phyloP scores from a whole-genome alignment of 441 rosid genomes.

The Isatis lusitanica region DNA sequence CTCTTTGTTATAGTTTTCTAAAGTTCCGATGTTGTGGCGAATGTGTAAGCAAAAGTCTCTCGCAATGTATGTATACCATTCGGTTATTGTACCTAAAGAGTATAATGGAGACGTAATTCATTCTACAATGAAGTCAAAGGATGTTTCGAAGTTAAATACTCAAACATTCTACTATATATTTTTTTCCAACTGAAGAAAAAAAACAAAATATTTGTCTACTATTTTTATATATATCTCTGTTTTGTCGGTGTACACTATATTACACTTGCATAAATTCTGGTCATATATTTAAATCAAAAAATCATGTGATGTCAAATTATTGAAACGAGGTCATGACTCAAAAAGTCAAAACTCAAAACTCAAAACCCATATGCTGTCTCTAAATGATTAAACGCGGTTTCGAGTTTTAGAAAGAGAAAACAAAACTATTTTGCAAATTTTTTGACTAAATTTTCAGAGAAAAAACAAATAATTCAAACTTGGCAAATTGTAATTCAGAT shows the following conservation, averaged over 20 bases:
- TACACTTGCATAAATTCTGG: not conserved
- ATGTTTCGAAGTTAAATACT: not conserved
- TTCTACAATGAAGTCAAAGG: not conserved
- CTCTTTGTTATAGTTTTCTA: no score
- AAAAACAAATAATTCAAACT: not conserved
- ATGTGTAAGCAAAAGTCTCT: no score
- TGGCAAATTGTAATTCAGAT: not conserved
- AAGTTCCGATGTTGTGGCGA: no score
- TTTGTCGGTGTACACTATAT: not conserved
- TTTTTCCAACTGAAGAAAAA: no score
- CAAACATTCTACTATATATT: no score
- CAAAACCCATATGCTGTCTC: constrained; percentile 13
- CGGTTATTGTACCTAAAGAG: no score
- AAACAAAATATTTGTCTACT: no score
- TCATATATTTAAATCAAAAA: not conserved
- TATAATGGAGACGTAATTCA: not conserved
- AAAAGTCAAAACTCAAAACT: constrained; percentile 25
- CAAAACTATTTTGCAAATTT: not conserved
- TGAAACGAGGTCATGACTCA: not conserved
- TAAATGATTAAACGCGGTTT: constrained; percentile 36
- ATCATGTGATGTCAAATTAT: constrained; percentile 20
- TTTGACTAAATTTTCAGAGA: no score
- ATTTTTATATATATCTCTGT: not conserved
- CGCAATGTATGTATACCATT: no score
- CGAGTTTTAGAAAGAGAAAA: not conserved